Percentiles rank a stretch among this genome's conserved stretches.
Evolutionary conservation across 805 yeast species (phyloP).

Genomic region (Kazachstania viticola): DNA sequence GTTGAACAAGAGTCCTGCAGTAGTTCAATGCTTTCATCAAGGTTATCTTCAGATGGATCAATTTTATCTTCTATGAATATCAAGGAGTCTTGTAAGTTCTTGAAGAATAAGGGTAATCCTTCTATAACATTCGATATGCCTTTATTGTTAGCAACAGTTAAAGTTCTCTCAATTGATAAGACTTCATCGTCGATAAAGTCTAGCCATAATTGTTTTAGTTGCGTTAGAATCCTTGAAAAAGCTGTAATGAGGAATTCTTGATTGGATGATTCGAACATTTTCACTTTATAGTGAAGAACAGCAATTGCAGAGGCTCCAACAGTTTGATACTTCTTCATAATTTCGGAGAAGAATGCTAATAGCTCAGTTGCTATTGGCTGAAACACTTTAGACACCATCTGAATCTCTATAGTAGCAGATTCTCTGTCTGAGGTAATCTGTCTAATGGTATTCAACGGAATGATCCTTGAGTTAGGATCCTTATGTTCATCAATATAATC

Average conservation of each 20-base stretch:
- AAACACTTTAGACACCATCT: constrained; percentile 37
- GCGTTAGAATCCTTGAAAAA: constrained; percentile 40
- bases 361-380: constrained; percentile 21
- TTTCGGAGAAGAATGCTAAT: constrained; percentile 21
- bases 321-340: constrained; percentile 30
- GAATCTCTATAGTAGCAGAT: constrained; percentile 36
- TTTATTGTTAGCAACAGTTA: constrained; percentile 21
- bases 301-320: constrained; percentile 34
- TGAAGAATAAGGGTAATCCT: constrained; percentile 37
- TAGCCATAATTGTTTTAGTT: constrained; percentile 44
- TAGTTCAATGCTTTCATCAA: constrained; percentile 3
- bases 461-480: constrained; percentile 14
- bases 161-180: constrained; percentile 30
- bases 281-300: constrained; percentile 30
- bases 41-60: background rate
- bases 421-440: constrained; percentile 36
- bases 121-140: constrained; percentile 35
- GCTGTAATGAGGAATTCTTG: constrained; percentile 52
- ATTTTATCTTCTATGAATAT: constrained; percentile 17
- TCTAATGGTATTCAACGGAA: constrained; percentile 24
- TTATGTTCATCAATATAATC: constrained; percentile 29
- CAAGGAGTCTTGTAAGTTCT: constrained; percentile 23
- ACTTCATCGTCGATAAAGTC: constrained; percentile 47
- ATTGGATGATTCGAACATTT: constrained; percentile 34
- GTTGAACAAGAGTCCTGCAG: constrained; percentile 1